phyloP scores from a whole-genome alignment of 306 rosid species.

The Castanea crenata region DNA sequence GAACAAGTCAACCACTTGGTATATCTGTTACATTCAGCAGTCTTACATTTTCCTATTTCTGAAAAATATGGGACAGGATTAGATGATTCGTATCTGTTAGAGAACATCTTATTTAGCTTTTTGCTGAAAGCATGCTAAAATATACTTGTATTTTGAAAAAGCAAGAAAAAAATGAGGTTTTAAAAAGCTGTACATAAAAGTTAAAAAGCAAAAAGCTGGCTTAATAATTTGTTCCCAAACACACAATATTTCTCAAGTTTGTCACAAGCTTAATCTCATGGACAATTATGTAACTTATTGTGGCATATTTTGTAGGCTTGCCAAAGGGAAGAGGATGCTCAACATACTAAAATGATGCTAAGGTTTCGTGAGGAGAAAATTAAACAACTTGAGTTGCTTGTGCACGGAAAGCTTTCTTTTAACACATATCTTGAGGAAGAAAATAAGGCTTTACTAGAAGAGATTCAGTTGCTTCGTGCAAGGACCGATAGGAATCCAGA shows the following conservation, averaged over 20 bases:
- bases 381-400: slow-evolving; percentile 67
- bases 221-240: too few species aligned
- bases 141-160: too few species aligned
- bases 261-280: slow-evolving; percentile 1
- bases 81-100: not conserved
- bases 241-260: not conserved
- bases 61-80: not conserved
- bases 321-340: slow-evolving; percentile 67
- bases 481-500: slow-evolving; percentile 54
- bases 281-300: slow-evolving; percentile 12
- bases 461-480: slow-evolving; percentile 60
- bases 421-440: slow-evolving; percentile 71
- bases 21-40: slow-evolving; percentile 23
- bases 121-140: too few species aligned
- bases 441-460: slow-evolving; percentile 62
- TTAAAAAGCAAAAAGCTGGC: too few species aligned
- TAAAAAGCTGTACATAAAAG: too few species aligned
- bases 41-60: not conserved
- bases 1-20: slow-evolving; percentile 60
- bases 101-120: too few species aligned
- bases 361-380: slow-evolving; percentile 68
- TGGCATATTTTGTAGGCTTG: slow-evolving; percentile 51
- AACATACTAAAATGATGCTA: slow-evolving; percentile 45
- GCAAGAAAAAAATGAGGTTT: too few species aligned
- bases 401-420: slow-evolving; percentile 60